phyloP scores from a whole-genome alignment of 441 rosid species.

The Codiaeum variegatum region DNA sequence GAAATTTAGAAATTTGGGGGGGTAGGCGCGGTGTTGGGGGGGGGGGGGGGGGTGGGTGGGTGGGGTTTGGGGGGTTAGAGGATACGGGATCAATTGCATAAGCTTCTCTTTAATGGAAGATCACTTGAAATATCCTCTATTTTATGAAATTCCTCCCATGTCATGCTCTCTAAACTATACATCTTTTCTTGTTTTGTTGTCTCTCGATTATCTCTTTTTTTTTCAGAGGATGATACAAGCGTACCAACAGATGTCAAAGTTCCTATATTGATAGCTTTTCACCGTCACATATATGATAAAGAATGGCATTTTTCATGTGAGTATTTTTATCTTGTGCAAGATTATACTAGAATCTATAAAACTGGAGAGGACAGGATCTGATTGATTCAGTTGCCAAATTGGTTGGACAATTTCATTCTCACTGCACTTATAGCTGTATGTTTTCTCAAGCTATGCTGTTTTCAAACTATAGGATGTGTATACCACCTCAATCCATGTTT shows the following conservation, averaged over 20 bases:
- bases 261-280: slow-evolving; percentile 75
- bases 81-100: not conserved
- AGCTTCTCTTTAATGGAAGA: not conserved
- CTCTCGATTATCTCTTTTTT: slow-evolving; percentile 13
- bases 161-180: slow-evolving; percentile 8
- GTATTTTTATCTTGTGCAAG: slow-evolving; percentile 28
- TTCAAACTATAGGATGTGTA: not conserved
- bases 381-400: slow-evolving; percentile 6
- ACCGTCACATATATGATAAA: slow-evolving; percentile 64
- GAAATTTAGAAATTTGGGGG: not conserved
- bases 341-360: not conserved
- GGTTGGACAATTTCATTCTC: not conserved
- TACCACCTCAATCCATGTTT: not conserved
- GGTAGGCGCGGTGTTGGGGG: no score
- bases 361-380: not conserved
- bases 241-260: slow-evolving; percentile 76
- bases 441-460: not conserved
- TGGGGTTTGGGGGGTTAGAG: not conserved
- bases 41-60: no score
- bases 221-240: slow-evolving; percentile 97
- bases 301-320: slow-evolving; percentile 92
- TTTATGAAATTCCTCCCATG: not conserved
- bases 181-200: not conserved
- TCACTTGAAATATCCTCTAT: not conserved
- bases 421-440: not conserved